Percentiles rank a stretch among this genome's conserved stretches.
These are phyloP conservation scores for Trichothecium sympodiale DNA, from an alignment of 2,329 filamentous ascomycete species.

Conservation along the genomic window DNA sequence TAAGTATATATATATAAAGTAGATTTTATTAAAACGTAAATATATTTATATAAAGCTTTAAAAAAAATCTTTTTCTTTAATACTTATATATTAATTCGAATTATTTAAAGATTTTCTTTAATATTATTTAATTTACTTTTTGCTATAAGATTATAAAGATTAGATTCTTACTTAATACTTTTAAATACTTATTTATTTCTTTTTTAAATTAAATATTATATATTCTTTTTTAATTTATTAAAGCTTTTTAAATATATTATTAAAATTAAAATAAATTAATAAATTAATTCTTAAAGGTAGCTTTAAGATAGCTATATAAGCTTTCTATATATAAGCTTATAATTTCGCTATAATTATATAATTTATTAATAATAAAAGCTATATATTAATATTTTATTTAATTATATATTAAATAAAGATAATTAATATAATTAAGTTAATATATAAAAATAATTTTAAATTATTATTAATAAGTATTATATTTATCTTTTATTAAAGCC, in stretches of 20 bases:
- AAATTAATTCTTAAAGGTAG: constrained; percentile 1
- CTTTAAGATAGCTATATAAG: neutral
- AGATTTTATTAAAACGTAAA: no score
- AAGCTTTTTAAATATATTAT: neutral
- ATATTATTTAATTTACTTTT: neutral
- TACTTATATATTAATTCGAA: neutral
- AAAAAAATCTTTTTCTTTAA: neutral
- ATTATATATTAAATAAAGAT: no score
- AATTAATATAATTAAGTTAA: no score
- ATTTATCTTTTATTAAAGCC: no score
- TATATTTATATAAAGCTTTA: neutral
- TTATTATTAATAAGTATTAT: no score
- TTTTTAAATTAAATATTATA: constrained; percentile 1
- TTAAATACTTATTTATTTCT: neutral
- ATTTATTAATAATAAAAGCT: no score
- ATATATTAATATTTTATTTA: no score
- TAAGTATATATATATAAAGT: neutral
- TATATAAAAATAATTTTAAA: no score
- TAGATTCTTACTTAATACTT: neutral
- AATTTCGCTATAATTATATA: neutral
- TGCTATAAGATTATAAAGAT: neutral
- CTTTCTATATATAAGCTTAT: neutral
- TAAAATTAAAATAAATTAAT: constrained; percentile 2
- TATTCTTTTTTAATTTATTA: neutral
- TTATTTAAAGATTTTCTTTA: neutral